phyloP scores from a whole-genome alignment of 108 stramenopile genomes.

The Cyclostephanos tholiformis region DNA sequence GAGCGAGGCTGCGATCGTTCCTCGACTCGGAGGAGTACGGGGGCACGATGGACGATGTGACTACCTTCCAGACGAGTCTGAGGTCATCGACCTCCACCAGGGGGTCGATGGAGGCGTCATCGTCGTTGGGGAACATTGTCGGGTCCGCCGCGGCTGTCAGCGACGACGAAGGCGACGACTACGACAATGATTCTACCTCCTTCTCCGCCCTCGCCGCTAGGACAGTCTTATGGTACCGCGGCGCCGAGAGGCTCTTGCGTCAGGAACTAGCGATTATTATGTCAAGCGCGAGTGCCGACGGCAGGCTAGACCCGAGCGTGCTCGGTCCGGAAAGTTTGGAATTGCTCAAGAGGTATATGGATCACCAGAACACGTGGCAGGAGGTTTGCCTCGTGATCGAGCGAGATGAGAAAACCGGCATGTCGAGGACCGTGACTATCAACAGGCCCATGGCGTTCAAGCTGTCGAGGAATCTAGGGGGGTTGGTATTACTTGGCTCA shows the following conservation, averaged over 20 bases:
- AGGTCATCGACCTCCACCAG: background rate
- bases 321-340: slow-evolving; percentile 54
- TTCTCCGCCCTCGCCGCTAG: slow-evolving; percentile 45
- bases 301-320: slow-evolving; percentile 61
- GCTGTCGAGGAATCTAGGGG: slow-evolving; percentile 66
- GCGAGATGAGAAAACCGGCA: slow-evolving; percentile 28
- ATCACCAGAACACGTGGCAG: slow-evolving; percentile 82
- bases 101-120: background rate
- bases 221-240: slow-evolving; percentile 57
- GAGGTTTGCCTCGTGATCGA: slow-evolving; percentile 79
- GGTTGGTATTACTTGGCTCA: slow-evolving; percentile 59
- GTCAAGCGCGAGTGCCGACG: slow-evolving; percentile 41
- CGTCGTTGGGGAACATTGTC: background rate
- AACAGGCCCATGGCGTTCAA: slow-evolving; percentile 86
- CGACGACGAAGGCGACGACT: background rate
- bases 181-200: slow-evolving; percentile 17
- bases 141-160: background rate
- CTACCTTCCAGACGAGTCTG: background rate
- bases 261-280: slow-evolving; percentile 60
- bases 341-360: slow-evolving; percentile 65
- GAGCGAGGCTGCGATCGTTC: slow-evolving; percentile 45
- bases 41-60: background rate
- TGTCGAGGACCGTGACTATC: slow-evolving; percentile 59
- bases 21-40: slow-evolving; percentile 38
- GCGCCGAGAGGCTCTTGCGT: slow-evolving; percentile 57